Conservation (phyloP, 495 filamentous ascomycete species). For the Acidomyces sp. region DNA sequence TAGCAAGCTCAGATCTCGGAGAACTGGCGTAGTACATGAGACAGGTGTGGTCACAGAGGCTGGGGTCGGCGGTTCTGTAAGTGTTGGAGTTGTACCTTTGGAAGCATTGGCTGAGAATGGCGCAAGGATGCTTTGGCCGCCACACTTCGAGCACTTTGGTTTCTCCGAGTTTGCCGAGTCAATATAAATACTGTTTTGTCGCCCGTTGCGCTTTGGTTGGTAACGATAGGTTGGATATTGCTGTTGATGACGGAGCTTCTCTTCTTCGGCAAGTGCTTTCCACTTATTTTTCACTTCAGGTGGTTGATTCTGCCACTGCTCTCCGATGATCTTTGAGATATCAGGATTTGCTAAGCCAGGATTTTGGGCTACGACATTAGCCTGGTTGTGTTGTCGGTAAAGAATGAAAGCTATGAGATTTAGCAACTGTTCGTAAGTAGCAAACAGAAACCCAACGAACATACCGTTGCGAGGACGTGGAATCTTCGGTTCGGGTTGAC, state of each 20-base stretch:
- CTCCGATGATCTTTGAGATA: constrained; percentile 95
- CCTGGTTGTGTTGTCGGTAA: constrained; percentile 89
- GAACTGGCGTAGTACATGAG: constrained; percentile 28
- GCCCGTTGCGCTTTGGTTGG: constrained; percentile 66
- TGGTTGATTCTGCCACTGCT: constrained; percentile 70
- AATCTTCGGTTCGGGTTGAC: constrained; percentile 85
- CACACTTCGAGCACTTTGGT: constrained; percentile 46
- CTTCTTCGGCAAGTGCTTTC: constrained; percentile 87
- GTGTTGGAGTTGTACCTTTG: not conserved
- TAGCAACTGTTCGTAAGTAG: not conserved
- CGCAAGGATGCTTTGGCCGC: constrained; percentile 48
- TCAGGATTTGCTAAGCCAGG: constrained; percentile 91
- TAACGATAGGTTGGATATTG: constrained; percentile 92
- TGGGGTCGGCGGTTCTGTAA: constrained; percentile 30
- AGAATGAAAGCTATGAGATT: constrained; percentile 75
- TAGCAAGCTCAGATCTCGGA: constrained; percentile 30
- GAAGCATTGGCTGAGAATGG: constrained; percentile 23
- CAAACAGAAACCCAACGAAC: constrained; percentile 23
- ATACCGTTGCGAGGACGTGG: constrained; percentile 90
- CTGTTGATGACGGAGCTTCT: constrained; percentile 77
- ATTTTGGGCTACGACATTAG: constrained; percentile 61
- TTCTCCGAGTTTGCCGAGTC: constrained; percentile 20
- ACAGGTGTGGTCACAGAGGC: constrained; percentile 22
- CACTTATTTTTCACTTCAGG: constrained; percentile 71
- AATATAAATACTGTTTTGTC: constrained; percentile 13